Evolutionary conservation across 1,284 basidiomycete genomes (phyloP), one percentile per base, ranked within the genome.

Genomic region (Papiliotrema terrestris): DNA sequence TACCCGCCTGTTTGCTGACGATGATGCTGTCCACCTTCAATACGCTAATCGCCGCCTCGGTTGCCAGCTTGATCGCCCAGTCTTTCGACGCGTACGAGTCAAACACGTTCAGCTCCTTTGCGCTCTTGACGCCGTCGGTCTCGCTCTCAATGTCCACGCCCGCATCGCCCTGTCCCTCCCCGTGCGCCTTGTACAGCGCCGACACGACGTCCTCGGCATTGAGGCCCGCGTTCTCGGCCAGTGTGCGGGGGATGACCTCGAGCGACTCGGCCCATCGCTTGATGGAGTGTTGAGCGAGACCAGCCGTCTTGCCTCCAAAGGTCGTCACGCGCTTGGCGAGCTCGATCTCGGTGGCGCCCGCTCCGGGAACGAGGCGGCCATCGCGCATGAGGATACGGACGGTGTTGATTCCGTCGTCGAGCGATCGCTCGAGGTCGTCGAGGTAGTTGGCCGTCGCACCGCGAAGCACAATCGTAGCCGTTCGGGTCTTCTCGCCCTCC

Each of bases 21-120:
- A 98, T 98, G 77, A 98, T 97, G 67, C 89, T 91, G 77, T 99
- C 96, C 11, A 99, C 96, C 56, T 87, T 88, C 46, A 99, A 83
- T 22, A 99, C 92, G 0, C 89, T 87, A 51, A 94, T 85, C 2
- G 96, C 96, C 4, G 96, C 94, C 71, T 96, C 94, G 0, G 93
- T 94, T 23, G 74, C 76, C 54, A 77, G 60, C 64, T 76, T 76
- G 62, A 77, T 67, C 2, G 76, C 76, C 76, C 74, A 76, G 55
- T 77, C 76, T 58, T 77, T 77, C 26, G 74, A 69, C n/a, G 71
- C 73, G 49, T 58, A 77, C 15, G 71, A 60, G 58, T 77, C 76
- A 42, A 73, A 58, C 17, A 75, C 62, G 5, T 61, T 58, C 25
- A 55, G 57, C 29, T 61, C 51, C 45, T 61, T 63, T 5, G 59